These are phyloP conservation scores for Claviceps quebecensis DNA, from an alignment of 2,329 filamentous ascomycete species.

Conservation along the genomic window DNA sequence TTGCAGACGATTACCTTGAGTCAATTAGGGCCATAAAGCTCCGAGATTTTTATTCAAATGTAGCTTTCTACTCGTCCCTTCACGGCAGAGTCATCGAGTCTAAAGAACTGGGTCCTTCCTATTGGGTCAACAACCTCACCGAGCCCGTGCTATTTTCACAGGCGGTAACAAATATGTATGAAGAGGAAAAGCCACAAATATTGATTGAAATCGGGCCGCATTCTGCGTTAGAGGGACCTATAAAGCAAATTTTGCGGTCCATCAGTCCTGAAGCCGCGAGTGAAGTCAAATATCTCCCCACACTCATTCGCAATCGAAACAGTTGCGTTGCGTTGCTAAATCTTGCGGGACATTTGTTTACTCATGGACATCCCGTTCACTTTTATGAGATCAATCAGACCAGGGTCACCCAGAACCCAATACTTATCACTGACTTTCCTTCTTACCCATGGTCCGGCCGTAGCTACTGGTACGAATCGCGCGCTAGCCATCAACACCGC, in stretches of 20 bases:
- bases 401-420: constrained; percentile 3
- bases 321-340: constrained; percentile 31
- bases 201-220: constrained; percentile 35
- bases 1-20: constrained; percentile 33
- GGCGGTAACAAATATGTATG: constrained; percentile 17
- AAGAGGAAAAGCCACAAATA: constrained; percentile 12
- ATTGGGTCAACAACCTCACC: constrained; percentile 33
- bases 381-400: constrained; percentile 32
- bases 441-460: constrained; percentile 34
- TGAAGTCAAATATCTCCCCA: constrained; percentile 28
- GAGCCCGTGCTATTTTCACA: constrained; percentile 29
- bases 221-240: constrained; percentile 32
- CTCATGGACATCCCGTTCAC: constrained; percentile 28
- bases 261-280: constrained; percentile 24
- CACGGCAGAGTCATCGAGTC: constrained; percentile 23
- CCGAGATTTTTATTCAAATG: constrained; percentile 13
- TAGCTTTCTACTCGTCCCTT: constrained; percentile 33
- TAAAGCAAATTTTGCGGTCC: constrained; percentile 35
- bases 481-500: constrained; percentile 27
- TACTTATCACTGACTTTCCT: constrained; percentile 27
- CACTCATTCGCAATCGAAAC: constrained; percentile 37
- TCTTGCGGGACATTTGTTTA: constrained; percentile 29
- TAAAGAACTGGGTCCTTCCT: constrained; percentile 21
- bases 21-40: constrained; percentile 13
- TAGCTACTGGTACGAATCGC: constrained; percentile 34